phyloP scores from a whole-genome alignment of 495 filamentous ascomycete genomes.

The Extremus antarcticus region DNA sequence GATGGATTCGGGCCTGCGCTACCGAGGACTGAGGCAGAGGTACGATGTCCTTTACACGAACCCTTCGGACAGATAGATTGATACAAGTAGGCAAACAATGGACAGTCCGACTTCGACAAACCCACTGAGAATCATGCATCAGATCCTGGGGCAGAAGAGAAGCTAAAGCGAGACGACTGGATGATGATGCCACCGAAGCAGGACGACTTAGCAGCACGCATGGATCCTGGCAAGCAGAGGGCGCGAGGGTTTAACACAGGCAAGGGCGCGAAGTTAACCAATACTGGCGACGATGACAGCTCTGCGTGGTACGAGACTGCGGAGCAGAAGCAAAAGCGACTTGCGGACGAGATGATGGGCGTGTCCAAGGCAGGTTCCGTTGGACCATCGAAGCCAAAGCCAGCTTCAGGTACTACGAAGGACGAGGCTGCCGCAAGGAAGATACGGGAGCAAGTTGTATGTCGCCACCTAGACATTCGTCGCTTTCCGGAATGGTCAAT shows the following conservation, averaged over 20 bases:
- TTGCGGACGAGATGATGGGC: constrained; percentile 81
- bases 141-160: constrained; percentile 30
- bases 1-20: constrained; percentile 58
- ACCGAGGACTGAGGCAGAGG: not conserved
- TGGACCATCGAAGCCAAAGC: not conserved
- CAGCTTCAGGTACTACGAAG: not conserved
- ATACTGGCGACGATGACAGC: constrained; percentile 34
- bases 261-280: constrained; percentile 41
- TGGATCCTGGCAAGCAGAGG: constrained; percentile 75
- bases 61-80: not conserved
- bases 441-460: constrained; percentile 47
- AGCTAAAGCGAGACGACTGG: constrained; percentile 71
- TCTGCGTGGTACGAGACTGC: constrained; percentile 87
- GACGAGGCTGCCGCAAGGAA: constrained; percentile 13
- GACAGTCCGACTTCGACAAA: constrained; percentile 26
- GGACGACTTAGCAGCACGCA: constrained; percentile 49
- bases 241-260: constrained; percentile 77
- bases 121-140: no score
- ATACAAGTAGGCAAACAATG: not conserved
- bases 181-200: constrained; percentile 77
- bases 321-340: constrained; percentile 68
- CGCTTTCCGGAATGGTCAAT: not conserved
- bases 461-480: constrained; percentile 3
- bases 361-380: constrained; percentile 32
- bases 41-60: not conserved